Evolutionary conservation across 306 rosid genomes (phyloP), one percentile per base, ranked within the genome.

Genomic region (Corylus avellana): DNA sequence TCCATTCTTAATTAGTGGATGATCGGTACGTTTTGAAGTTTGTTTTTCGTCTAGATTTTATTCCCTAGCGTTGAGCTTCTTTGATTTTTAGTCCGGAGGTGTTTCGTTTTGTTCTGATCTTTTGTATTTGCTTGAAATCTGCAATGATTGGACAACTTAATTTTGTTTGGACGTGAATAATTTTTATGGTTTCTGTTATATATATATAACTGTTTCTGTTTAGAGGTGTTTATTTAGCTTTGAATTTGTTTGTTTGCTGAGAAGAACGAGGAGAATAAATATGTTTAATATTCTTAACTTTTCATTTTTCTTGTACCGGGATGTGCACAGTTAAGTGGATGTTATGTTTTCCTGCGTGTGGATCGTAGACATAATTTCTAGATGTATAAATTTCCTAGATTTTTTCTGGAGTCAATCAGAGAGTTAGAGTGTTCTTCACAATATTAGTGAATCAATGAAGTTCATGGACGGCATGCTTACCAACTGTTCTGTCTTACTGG

Each of bases 161-260:
- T 74, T 74, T 57, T 11, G 16, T 10, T 11, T 42, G 46, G 4
- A 13, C 29, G 47, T 3, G 0, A 9, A 14, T 78, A 59, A 56
- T 56, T 55, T 46, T 17, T 50, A 2, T 53, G 25, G 20, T 56
- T 48, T 78, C 16, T 4, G 56, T 4, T 46, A 56, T 57, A 51
- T 53, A 51, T 2, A 17, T n/a, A n/a, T 17, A 25, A 14, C 25
- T 10, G 12, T 50, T 63, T 63, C 18, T 29, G n/a, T 63, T 32
- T 16, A 12, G 46, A 63, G 20, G 8, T 55, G 37, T 51, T 17
- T 27, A 69, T 78, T 25, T 17, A 17, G 32, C 47, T 59, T 25
- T 13, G 8, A 16, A 27, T 25, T 53, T 78, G 72, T 71, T 78
- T 72, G 73, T 29, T 48, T 71, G 72, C 50, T 58, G 62, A 58